Evolutionary conservation across 2,329 filamentous ascomycete species (phyloP), one percentile per base, ranked within the genome.

Genomic region (Aspergillaceae sp.): DNA sequence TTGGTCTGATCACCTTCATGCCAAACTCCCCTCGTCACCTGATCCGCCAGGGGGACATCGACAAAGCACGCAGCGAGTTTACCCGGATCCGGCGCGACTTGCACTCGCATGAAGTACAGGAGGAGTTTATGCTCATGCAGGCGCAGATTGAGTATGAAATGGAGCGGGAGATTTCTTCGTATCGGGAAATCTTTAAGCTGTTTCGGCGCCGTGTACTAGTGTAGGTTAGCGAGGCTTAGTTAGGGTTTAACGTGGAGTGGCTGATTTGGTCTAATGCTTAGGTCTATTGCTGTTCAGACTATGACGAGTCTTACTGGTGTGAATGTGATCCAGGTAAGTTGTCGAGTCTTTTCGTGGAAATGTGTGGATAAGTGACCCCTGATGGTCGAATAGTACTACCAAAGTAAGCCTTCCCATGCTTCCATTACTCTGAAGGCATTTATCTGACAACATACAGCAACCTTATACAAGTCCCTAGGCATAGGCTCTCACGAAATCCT

Each of bases 301-400:
- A 76, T 79, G 73, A 79, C 76, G 0, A 72, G 69, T 51, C 55
- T 79, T 35, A 79, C 77, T 1, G 77, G 77, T 7, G 74, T 79
- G 34, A 79, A 79, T 53, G 76, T 79, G 1, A 78, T 80, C 34
- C 76, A 73, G 56, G 63, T 68, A 58, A 36, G 57, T 29, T n/a
- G 26, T 32, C 7, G 42, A 35, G 36, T 38, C 7, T 41, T 19
- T 1, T 36, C 19, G 19, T 19, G 34, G n/a, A 36, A 36, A 19
- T 36, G 34, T 40, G 36, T 41, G 44, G 34, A 47, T 33, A 29
- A 26, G 46, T 27, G 43, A 42, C 28, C 7, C 29, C n/a, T 28
- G 19, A 19, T 19, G 19, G 19, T 19, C 19, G 19, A 44, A 7
- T 38, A 63, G 59, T 63, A 64, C 41, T 61, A 63, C 38, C 59